These are phyloP conservation scores for Plasmodium ovale DNA, from an alignment of 169 alveolate genomes.

Conservation along the genomic window DNA sequence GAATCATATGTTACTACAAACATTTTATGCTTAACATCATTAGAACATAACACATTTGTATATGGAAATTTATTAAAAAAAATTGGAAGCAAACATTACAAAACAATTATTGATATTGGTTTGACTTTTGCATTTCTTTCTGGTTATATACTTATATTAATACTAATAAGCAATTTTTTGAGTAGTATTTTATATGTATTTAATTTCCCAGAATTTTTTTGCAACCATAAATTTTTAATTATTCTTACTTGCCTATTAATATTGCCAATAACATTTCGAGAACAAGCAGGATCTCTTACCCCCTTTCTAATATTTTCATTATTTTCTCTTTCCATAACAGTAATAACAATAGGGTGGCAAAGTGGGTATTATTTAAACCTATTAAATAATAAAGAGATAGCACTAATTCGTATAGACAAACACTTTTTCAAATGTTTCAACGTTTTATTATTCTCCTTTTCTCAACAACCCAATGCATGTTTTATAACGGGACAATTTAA, in stretches of 20 bases:
- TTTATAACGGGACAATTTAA: constrained; percentile 71
- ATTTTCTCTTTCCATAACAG: constrained; percentile 41
- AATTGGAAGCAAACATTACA: constrained; percentile 41
- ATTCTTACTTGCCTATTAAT: constrained; percentile 30
- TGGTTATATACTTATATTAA: constrained; percentile 47
- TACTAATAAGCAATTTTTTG: constrained; percentile 54
- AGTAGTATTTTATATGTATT: constrained; percentile 38
- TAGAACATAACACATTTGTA: constrained; percentile 71
- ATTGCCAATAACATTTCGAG: constrained; percentile 53
- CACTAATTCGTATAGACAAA: constrained; percentile 15
- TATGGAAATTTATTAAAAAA: constrained; percentile 68
- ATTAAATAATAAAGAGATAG: constrained; percentile 26
- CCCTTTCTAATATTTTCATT: constrained; percentile 33
- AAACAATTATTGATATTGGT: constrained; percentile 54
- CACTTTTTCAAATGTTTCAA: constrained; percentile 65
- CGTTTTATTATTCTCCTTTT: constrained; percentile 56
- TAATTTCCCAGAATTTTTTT: constrained; percentile 31
- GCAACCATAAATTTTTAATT: constrained; percentile 24
- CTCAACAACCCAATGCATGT: constrained; percentile 75
- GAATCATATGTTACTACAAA: constrained; percentile 73
- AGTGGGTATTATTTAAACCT: constrained; percentile 9
- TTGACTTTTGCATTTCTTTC: constrained; percentile 56
- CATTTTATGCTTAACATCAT: constrained; percentile 46
- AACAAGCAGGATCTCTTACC: constrained; percentile 39
- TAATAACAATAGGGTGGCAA: constrained; percentile 50